Conservation (phyloP, 1,284 basidiomycete species). For the Ceratobasidium sp. region DNA sequence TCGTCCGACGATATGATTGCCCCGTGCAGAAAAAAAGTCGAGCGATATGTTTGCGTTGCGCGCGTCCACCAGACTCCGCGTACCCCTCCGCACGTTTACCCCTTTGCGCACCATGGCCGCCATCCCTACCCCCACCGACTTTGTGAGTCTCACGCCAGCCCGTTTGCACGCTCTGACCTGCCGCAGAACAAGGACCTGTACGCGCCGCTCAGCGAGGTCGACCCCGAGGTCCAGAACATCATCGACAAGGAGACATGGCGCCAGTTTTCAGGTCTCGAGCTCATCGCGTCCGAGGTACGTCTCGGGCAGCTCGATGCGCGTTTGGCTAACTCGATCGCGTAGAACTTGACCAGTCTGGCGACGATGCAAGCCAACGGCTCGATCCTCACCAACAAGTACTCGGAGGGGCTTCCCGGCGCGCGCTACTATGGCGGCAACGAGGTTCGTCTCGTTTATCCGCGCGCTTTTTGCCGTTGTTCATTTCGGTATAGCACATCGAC, state of each 20-base stretch:
- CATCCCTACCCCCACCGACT: conserved; percentile 57
- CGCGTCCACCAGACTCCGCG: conserved; percentile 13
- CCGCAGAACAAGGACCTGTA: conserved; percentile 90
- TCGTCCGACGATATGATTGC: conserved; percentile 28
- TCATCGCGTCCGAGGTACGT: conserved; percentile 89
- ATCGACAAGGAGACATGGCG: conserved; percentile 99
- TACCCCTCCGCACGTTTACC: not conserved
- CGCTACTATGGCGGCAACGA: conserved; percentile 99
- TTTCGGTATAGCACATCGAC: conserved; percentile 72
- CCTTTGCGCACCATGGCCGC: conserved; percentile 45
- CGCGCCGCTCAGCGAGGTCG: conserved; percentile 83
- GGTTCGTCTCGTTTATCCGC: conserved; percentile 47
- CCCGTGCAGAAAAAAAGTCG: conserved; percentile 12
- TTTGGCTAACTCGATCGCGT: conserved; percentile 20
- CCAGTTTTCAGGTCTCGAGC: conserved; percentile 96
- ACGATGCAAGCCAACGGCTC: conserved; percentile 99
- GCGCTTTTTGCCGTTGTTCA: conserved; percentile 1
- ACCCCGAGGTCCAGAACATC: conserved; percentile 95
- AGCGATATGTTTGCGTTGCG: conserved; percentile 28
- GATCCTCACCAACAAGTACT: conserved; percentile 99
- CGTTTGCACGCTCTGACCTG: not conserved
- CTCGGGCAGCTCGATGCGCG: not conserved
- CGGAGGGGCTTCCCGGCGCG: conserved; percentile 91
- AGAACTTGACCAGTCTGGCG: conserved; percentile 94
- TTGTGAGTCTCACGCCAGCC: conserved; percentile 50